phyloP scores from a whole-genome alignment of 805 yeast genomes.

The Nakazawaea ambrosiae region DNA sequence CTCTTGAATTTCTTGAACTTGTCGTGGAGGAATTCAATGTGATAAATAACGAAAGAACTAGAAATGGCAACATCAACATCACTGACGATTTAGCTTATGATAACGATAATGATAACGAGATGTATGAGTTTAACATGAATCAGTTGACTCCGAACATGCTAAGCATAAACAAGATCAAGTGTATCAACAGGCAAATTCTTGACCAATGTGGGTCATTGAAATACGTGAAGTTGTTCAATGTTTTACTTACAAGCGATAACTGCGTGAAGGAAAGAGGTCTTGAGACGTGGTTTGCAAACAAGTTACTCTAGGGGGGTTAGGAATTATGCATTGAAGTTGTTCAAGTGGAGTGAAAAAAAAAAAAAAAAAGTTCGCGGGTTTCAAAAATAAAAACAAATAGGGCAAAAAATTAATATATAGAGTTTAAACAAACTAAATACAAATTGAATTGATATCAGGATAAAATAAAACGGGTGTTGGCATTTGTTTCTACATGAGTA shows the following conservation, averaged over 20 bases:
- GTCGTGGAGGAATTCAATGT: constrained; percentile 15
- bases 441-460: not conserved
- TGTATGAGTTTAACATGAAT: constrained; percentile 9
- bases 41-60: constrained; percentile 1
- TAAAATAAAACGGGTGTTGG: not conserved
- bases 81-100: constrained; percentile 4
- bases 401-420: no score
- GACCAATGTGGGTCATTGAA: constrained; percentile 5
- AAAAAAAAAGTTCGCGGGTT: not conserved
- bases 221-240: constrained; percentile 16
- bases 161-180: constrained; percentile 9
- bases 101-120: constrained; percentile 5
- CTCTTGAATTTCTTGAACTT: constrained; percentile 16
- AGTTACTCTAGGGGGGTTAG: constrained; percentile 12
- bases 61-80: not conserved
- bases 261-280: constrained; percentile 16
- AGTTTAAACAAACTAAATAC: no score
- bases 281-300: constrained; percentile 19
- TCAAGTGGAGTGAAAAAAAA: not conserved
- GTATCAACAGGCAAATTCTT: constrained; percentile 1
- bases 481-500: no score
- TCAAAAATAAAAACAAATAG: not conserved
- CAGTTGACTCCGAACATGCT: constrained; percentile 3
- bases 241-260: constrained; percentile 11
- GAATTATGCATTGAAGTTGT: not conserved